These are phyloP conservation scores for Triticum turgidum DNA, from an alignment of 176 grass and related monocot species.

Conservation along the genomic window DNA sequence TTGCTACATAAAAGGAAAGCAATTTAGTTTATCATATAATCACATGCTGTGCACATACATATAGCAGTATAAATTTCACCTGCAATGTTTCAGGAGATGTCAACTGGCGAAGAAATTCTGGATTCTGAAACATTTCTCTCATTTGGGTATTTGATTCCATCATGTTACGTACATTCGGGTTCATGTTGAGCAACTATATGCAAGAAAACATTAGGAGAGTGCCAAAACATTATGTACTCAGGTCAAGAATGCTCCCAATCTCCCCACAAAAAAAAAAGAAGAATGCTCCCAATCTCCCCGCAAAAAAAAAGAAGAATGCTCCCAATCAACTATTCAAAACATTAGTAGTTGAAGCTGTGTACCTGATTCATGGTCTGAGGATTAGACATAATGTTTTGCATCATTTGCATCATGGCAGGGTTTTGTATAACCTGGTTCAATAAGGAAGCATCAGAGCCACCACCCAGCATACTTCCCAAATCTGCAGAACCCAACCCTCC, in stretches of 20 bases:
- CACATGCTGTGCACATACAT: conserved; percentile 7
- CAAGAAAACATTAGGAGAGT: background rate
- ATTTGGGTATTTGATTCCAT: conserved; percentile 70
- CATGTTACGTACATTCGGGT: conserved; percentile 56
- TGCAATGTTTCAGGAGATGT: conserved; percentile 79
- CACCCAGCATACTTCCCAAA: conserved; percentile 54
- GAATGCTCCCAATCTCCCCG: background rate
- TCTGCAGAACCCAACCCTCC: conserved; percentile 53
- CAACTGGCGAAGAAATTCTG: conserved; percentile 76
- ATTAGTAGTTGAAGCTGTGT: background rate
- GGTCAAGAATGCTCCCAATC: background rate
- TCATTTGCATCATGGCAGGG: conserved; percentile 79
- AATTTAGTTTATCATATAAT: background rate
- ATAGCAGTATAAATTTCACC: conserved; percentile 34
- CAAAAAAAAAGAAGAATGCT: background rate
- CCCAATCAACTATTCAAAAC: conserved; percentile 6
- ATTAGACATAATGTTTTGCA: conserved; percentile 76
- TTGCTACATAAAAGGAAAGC: conserved; percentile 39
- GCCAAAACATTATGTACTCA: conserved; percentile 3
- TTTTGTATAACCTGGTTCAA: conserved; percentile 74
- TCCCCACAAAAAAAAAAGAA: too few species aligned
- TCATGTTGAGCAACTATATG: conserved; percentile 53
- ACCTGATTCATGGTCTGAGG: conserved; percentile 72
- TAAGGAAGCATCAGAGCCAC: conserved; percentile 47
- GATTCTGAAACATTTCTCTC: conserved; percentile 79